Evolutionary conservation across 2,329 filamentous ascomycete genomes (phyloP).

Genomic region (Neodidymelliopsis sp.): DNA sequence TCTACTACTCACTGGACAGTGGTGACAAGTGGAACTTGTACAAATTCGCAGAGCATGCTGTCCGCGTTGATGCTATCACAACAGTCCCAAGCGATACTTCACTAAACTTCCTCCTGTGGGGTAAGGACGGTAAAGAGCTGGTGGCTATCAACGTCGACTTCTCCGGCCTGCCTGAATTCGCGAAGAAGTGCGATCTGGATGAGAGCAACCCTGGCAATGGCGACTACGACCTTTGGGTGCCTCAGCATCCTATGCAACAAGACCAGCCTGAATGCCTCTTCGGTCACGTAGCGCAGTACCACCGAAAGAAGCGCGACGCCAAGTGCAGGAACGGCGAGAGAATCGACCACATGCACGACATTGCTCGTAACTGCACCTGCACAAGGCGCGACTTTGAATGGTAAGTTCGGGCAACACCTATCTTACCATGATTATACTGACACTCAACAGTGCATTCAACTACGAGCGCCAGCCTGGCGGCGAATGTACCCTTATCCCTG

Average conservation of each 20-base stretch:
- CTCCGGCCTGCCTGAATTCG: constrained; percentile 69
- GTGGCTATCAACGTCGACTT: constrained; percentile 90
- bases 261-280: constrained; percentile 84
- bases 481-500: constrained; percentile 78
- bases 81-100: constrained; percentile 90
- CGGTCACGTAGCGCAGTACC: constrained; percentile 86
- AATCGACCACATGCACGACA: constrained; percentile 70
- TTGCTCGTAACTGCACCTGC: constrained; percentile 80
- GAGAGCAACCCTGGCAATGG: constrained; percentile 65
- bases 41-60: constrained; percentile 72
- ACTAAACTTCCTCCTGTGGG: constrained; percentile 92
- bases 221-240: constrained; percentile 89
- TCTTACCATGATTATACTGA: constrained; percentile 21
- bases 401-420: constrained; percentile 58
- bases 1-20: constrained; percentile 82
- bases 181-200: constrained; percentile 73
- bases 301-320: constrained; percentile 82
- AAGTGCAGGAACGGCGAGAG: constrained; percentile 83
- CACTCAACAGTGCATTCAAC: constrained; percentile 82
- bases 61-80: constrained; percentile 80
- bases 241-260: constrained; percentile 82
- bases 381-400: constrained; percentile 90
- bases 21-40: constrained; percentile 81
- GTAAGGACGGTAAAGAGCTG: constrained; percentile 63
- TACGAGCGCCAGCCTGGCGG: constrained; percentile 81